A percentile compares a stretch with the other conserved stretches of the same genome.
phyloP scores from a whole-genome alignment of 2,329 filamentous ascomycete species.

The Claviceps paspali region DNA sequence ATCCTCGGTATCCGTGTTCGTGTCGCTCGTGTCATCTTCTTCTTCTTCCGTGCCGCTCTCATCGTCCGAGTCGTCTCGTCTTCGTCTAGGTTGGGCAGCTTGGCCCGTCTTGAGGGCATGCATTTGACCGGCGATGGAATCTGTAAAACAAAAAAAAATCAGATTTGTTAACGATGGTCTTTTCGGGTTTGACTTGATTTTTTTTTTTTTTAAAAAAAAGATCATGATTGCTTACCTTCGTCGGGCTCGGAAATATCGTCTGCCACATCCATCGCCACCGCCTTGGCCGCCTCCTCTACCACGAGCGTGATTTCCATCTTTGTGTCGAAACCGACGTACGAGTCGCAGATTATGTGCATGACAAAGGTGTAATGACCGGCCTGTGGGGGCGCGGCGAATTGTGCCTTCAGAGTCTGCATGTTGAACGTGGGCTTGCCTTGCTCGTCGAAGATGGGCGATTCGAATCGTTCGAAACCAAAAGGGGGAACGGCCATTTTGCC shows the following conservation, averaged over 20 bases:
- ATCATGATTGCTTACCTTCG: constrained; percentile 91
- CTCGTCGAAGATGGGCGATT: constrained; percentile 70
- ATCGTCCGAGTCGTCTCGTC: constrained; percentile 51
- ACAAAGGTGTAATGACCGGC: constrained; percentile 88
- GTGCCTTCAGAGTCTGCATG: constrained; percentile 91
- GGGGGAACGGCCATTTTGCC: constrained; percentile 94
- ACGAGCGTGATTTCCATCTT: constrained; percentile 81
- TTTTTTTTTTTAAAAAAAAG: too few relatives aligned
- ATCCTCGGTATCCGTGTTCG: constrained; percentile 53
- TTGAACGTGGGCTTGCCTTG: constrained; percentile 80
- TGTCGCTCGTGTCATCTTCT: constrained; percentile 48
- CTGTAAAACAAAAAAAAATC: too few relatives aligned
- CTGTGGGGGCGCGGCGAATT: constrained; percentile 89
- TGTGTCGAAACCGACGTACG: constrained; percentile 85
- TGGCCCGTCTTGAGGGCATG: constrained; percentile 63
- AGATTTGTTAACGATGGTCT: not conserved
- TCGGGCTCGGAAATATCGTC: constrained; percentile 97
- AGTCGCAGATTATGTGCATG: constrained; percentile 87
- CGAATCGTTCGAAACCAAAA: constrained; percentile 87
- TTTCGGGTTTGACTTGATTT: too few relatives aligned
- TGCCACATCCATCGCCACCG: constrained; percentile 62
- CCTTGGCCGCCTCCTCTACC: constrained; percentile 80
- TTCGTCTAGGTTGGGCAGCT: constrained; percentile 42
- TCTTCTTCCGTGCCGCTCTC: constrained; percentile 68
- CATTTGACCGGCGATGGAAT: constrained; percentile 86